phyloP scores from a whole-genome alignment of 768 basidiomycete genomes.

The Lactifluus echinatus region DNA sequence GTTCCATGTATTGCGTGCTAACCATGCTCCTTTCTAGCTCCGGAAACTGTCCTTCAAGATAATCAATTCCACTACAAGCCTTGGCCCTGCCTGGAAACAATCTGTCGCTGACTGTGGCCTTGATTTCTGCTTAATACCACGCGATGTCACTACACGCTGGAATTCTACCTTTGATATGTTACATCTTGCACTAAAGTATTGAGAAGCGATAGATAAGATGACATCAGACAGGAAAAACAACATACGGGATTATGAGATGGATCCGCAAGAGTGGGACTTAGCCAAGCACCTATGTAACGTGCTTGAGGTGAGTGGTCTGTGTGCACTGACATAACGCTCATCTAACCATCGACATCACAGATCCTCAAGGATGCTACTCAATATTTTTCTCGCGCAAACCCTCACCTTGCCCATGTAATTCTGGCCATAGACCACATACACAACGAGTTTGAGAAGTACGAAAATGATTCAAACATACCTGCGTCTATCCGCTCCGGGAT shows the following conservation, averaged over 20 bases:
- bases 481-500: neutral
- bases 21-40: neutral
- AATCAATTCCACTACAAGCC: conserved; percentile 17
- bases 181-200: conserved; percentile 3
- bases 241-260: conserved; percentile 13
- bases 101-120: neutral
- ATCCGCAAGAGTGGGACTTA: neutral
- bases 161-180: conserved; percentile 21
- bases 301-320: neutral
- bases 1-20: no score
- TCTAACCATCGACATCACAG: conserved; percentile 15
- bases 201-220: conserved; percentile 4
- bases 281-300: neutral
- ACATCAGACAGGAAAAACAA: neutral
- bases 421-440: conserved; percentile 33
- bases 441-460: neutral
- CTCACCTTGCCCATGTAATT: conserved; percentile 28
- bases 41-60: neutral
- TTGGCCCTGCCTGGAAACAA: conserved; percentile 22
- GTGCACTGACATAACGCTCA: neutral
- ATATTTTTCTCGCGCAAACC: conserved; percentile 26
- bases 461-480: neutral
- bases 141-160: conserved; percentile 25
- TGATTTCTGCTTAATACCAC: conserved; percentile 9
- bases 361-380: conserved; percentile 30